Base-by-base conservation (phyloP, 169 alveolate species). In the Plasmodium gaboni region DNA sequence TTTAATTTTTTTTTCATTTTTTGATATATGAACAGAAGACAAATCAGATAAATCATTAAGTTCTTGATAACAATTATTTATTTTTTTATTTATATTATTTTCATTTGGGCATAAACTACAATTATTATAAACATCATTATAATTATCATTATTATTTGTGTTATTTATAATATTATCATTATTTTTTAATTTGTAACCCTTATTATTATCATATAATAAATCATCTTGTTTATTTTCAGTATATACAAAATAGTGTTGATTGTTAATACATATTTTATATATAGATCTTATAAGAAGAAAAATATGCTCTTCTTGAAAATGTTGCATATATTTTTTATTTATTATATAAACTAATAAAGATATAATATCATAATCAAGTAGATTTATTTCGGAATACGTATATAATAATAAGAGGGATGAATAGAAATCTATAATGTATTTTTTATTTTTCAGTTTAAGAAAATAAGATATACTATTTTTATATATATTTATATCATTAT, bases 331-430 rank as follows among this genome's bases (percentile, higher is more conserved):
- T 59, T 86, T 60, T 86, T 60, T 69, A 10, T 71, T 86, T 70
- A 86, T 59, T 50, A 86, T 60, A 32, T 50, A 55, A 70, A 69
- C 48, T 71, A 86, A 64, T 46, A 69, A 70, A 50, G 65, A 26
- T 12, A 70, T 24, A 51, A 86, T 72, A 38, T 60, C 15, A 38
- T 70, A 26, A 64, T 86, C 38, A 24, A 86, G 50, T 17, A 70
- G 15, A 60, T 86, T 86, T 24, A 86, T 71, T 71, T 86, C 92
- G 10, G 92, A 70, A 60, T 86, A 86, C 17, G 63, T 28, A 60
- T 86, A 86, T 48, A 86, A 64, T 1, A 86, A 57, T 17, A 86
- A 65, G 22, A 59, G n/a, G 22, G 92, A n/a, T n/a, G 92, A 57
- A 32, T 73, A 19, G 63, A 60, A 86, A 65, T 71, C 74, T 3